Percentiles rank a stretch among this genome's conserved stretches.
Evolutionary conservation across 805 yeast species (phyloP).

Genomic region (Debaryomyces hansenii): DNA sequence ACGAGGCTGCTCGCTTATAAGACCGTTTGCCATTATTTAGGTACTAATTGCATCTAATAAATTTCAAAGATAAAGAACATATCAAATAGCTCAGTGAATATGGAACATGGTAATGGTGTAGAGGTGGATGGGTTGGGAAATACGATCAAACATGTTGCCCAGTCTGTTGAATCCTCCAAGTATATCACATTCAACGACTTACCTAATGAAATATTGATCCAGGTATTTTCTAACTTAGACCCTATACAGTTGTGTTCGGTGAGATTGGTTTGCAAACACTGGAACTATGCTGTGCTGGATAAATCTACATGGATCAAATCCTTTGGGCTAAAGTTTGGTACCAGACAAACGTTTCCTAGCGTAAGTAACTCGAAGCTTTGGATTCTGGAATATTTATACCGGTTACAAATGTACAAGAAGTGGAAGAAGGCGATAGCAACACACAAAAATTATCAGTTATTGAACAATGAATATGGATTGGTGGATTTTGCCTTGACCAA

Average conservation of each 20-base stretch:
- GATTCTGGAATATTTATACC: slow-evolving; percentile 45
- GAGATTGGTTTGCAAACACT: slow-evolving; percentile 47
- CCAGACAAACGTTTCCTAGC: slow-evolving; percentile 40
- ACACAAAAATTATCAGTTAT: slow-evolving; percentile 27
- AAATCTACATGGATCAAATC: slow-evolving; percentile 49
- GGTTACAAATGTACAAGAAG: slow-evolving; percentile 33
- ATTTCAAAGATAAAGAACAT: no score
- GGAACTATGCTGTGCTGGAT: slow-evolving; percentile 48
- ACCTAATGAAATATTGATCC: slow-evolving; percentile 49
- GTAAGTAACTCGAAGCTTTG: slow-evolving; percentile 45
- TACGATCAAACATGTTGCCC: slow-evolving; percentile 6
- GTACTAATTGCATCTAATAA: background rate
- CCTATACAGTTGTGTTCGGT: slow-evolving; percentile 41
- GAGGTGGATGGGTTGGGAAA: slow-evolving; percentile 16
- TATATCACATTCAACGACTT: slow-evolving; percentile 28
- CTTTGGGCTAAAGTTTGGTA: slow-evolving; percentile 40
- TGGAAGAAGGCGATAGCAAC: slow-evolving; percentile 40
- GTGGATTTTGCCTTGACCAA: slow-evolving; percentile 22
- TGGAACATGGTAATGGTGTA: background rate
- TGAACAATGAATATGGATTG: slow-evolving; percentile 26
- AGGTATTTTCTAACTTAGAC: slow-evolving; percentile 47
- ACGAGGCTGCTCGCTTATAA: background rate
- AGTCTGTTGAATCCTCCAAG: background rate
- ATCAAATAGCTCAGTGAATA: background rate
- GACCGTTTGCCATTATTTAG: background rate